These are phyloP conservation scores for Trichosporon sp. DNA, from an alignment of 1,284 basidiomycete genomes.

Conservation along the genomic window DNA sequence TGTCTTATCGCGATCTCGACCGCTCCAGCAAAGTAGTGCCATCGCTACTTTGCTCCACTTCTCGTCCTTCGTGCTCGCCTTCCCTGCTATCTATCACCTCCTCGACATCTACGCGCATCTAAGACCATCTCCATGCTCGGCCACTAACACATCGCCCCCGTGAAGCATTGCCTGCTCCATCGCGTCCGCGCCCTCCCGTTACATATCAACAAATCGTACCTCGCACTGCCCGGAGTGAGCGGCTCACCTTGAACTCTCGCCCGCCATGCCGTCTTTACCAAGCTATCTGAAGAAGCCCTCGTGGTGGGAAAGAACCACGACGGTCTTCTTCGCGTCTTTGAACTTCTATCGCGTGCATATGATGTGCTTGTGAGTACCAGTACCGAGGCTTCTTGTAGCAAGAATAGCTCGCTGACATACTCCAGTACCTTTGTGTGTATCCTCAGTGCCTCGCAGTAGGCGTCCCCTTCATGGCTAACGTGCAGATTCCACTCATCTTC, in stretches of 20 bases:
- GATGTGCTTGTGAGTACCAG: slow-evolving; percentile 45
- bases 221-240: neutral
- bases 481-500: slow-evolving; percentile 50
- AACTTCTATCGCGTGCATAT: slow-evolving; percentile 52
- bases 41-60: neutral
- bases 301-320: neutral
- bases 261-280: slow-evolving; percentile 2
- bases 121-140: neutral
- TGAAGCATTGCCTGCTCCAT: neutral
- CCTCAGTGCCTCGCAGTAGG: neutral
- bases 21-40: neutral
- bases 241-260: neutral
- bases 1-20: neutral
- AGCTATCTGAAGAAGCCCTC: neutral
- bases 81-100: neutral
- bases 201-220: neutral
- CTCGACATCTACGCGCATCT: neutral
- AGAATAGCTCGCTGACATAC: neutral
- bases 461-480: neutral
- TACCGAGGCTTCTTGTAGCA: neutral
- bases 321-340: slow-evolving; percentile 22
- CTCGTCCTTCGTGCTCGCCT: neutral
- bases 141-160: neutral
- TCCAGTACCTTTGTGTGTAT: slow-evolving; percentile 43
- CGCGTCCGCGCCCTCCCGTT: neutral